Base-by-base conservation (phyloP, 106 monocot genomes). In the Dioscorea zingiberensis region DNA sequence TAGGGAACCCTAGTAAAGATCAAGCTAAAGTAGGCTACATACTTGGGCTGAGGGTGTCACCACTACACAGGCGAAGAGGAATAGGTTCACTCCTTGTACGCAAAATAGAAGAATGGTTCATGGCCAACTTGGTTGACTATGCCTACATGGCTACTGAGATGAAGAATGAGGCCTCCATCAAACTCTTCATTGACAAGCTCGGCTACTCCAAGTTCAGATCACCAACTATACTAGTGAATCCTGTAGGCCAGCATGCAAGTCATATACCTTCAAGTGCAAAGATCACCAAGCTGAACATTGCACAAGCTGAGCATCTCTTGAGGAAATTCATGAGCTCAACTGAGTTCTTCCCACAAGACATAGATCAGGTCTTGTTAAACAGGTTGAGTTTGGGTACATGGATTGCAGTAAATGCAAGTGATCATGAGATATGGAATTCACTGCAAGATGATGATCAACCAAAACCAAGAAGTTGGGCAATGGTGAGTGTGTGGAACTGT, bases 311-410 rank as follows among this genome's bases (percentile, higher is more conserved):
- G 23, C 24, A 22, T 23, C 56, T 74, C 16, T 74, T 60, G 17
- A 56, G 58, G 25, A 67, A 10, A 14, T 38, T 44, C 48, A 59
- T 74, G 67, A 59, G 59, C 59, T 60, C 67, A 13, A 29, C 60
- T 22, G 74, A 74, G 38, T 74, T 74, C 54, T 74, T 74, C 66
- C 74, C 74, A 17, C 67, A 67, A 48, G 74, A 74, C n/a, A 74
- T 74, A 25, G 67, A 74, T 7, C 38, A 47, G 27, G 59, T 74
- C 2, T 45, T 74, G 14, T 12, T 19, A 27, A 67, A 74, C 74
- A 67, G 59, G 60, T 22, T 60, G 18, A 60, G 67, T 25, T 60
- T 74, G 27, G 74, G 67, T 24, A 74, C 74, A 7, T 68, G 59
- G 53, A 21, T 60, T 24, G 74, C 67, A 8, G 38, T 38, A 38